Percentiles rank a stretch among this genome's conserved stretches.
Conservation (phyloP, 495 filamentous ascomycete genomes). For the Annulohypoxylon maeteangense region DNA sequence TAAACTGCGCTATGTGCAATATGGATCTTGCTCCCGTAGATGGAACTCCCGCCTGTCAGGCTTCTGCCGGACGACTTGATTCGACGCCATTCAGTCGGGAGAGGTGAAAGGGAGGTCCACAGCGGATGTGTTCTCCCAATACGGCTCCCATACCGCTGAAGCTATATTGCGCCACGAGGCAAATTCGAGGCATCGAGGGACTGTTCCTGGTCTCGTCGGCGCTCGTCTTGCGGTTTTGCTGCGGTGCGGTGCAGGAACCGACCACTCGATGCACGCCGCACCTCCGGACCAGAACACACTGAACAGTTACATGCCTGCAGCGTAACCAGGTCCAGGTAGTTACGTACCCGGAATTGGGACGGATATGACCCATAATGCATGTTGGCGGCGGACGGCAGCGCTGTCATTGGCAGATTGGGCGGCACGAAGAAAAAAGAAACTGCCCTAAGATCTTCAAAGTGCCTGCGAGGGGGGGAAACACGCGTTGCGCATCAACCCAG, state of each 20-base stretch:
- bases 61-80: constrained; percentile 24
- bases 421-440: neutral
- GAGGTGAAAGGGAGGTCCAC: constrained; percentile 18
- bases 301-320: constrained; percentile 9
- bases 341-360: constrained; percentile 22
- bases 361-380: constrained; percentile 27
- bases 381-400: constrained; percentile 39
- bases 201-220: constrained; percentile 5
- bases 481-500: constrained; percentile 18
- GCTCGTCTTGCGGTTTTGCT: neutral
- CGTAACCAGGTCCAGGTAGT: neutral
- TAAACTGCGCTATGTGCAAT: constrained; percentile 21
- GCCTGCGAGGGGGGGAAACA: constrained; percentile 27
- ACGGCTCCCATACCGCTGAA: constrained; percentile 7
- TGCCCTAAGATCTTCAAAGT: constrained; percentile 30
- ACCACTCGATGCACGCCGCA: constrained; percentile 23
- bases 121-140: constrained; percentile 29
- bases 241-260: constrained; percentile 14
- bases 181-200: neutral
- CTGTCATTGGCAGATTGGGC: constrained; percentile 40
- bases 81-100: constrained; percentile 41
- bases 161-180: constrained; percentile 39
- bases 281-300: neutral
- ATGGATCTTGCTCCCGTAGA: constrained; percentile 26
- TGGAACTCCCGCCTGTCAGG: neutral